A percentile compares a stretch with the other conserved stretches of the same genome.
These are phyloP conservation scores for Xylaria sp. DNA, from an alignment of 495 filamentous ascomycete species.

Conservation along the genomic window DNA sequence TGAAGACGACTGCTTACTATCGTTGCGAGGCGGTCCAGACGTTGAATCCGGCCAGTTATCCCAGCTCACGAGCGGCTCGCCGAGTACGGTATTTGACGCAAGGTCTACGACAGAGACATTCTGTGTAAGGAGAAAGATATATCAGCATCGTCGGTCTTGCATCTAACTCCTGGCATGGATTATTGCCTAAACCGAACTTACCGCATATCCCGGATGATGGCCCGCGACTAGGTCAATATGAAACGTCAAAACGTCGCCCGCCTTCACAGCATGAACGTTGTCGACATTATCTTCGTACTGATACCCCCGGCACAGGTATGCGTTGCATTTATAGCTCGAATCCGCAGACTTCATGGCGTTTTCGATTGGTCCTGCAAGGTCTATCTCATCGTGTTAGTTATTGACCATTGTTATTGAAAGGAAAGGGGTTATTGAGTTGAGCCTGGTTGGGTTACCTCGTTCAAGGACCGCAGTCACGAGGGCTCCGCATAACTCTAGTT, in stretches of 20 bases:
- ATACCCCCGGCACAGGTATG: conserved; percentile 24
- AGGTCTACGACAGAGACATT: conserved; percentile 27
- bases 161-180: too few species aligned
- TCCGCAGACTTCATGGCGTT: conserved; percentile 18
- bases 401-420: not conserved
- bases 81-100: conserved; percentile 22
- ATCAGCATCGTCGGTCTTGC: not conserved
- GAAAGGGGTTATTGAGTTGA: too few species aligned
- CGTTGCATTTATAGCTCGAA: conserved; percentile 23
- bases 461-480: conserved; percentile 6
- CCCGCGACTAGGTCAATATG: conserved; percentile 24
- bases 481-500: conserved; percentile 15
- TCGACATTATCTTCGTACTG: conserved; percentile 27
- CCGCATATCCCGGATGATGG: conserved; percentile 24
- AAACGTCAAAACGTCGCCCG: conserved; percentile 21
- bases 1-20: conserved; percentile 1
- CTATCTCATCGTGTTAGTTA: not conserved
- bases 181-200: not conserved
- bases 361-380: conserved; percentile 24
- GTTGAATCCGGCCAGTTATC: conserved; percentile 23
- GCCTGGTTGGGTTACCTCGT: not conserved
- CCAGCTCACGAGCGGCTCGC: conserved; percentile 22
- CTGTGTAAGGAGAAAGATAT: not conserved
- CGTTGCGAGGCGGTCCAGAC: conserved; percentile 26
- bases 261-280: conserved; percentile 21